Percentiles rank a stretch among this genome's conserved stretches.
phyloP scores from a whole-genome alignment of 169 alveolate species.

The Plasmodium cynomolgi region DNA sequence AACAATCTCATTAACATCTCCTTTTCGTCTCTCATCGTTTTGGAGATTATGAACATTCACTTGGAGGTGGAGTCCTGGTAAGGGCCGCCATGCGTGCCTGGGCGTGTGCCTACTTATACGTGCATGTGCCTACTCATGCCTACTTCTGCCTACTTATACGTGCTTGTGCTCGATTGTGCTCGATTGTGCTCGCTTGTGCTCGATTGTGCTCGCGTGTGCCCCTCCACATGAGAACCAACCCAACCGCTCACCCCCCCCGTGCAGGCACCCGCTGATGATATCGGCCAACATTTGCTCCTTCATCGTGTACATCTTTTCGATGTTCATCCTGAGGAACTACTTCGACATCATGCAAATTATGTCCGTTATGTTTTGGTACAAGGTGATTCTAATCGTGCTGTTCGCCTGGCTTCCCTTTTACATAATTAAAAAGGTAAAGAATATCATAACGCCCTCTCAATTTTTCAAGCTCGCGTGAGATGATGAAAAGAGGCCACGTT shows the following conservation, averaged over 20 bases:
- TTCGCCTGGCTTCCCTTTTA: constrained; percentile 94
- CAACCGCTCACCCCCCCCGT: not conserved
- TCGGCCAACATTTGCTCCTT: constrained; percentile 87
- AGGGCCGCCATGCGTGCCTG: constrained; percentile 2
- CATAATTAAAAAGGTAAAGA: constrained; percentile 86
- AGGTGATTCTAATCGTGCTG: constrained; percentile 90
- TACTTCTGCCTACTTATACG: not conserved
- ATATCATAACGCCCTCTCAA: constrained; percentile 91
- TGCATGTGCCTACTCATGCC: not conserved
- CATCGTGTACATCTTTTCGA: constrained; percentile 87
- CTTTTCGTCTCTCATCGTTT: constrained; percentile 95
- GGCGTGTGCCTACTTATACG: constrained; percentile 5
- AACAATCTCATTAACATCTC: constrained; percentile 95
- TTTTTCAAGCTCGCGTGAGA: constrained; percentile 83
- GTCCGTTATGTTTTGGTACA: constrained; percentile 90
- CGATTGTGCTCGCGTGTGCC: too few species aligned
- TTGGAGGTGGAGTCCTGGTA: constrained; percentile 94
- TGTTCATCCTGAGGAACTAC: constrained; percentile 90
- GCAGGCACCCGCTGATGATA: constrained; percentile 88
- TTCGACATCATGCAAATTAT: constrained; percentile 91
- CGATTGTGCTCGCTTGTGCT: too few species aligned
- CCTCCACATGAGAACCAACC: too few species aligned
- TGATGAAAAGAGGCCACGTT: not conserved
- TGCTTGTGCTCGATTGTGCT: too few species aligned
- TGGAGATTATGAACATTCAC: constrained; percentile 95